Percentiles rank a stretch among this genome's conserved stretches.
Conservation (phyloP, 345 rosid genomes). For the Eucalyptus regnans region DNA sequence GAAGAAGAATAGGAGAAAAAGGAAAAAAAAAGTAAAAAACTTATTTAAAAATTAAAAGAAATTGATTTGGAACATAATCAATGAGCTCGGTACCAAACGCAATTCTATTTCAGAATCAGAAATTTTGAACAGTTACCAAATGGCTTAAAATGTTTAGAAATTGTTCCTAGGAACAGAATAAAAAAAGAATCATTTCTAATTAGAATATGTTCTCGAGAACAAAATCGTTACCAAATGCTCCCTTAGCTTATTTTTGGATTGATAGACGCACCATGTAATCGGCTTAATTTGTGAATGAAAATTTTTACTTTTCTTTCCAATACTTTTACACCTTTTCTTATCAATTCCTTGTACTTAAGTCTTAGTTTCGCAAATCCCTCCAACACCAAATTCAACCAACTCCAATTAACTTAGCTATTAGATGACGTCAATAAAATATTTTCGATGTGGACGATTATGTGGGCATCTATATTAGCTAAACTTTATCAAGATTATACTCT, state of each 20-base stretch:
- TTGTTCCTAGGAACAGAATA: no score
- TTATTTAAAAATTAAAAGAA: no score
- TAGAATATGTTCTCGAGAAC: no score
- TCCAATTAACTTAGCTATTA: background rate
- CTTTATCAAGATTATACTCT: background rate
- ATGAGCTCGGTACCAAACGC: no score
- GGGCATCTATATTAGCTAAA: background rate
- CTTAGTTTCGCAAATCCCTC: background rate
- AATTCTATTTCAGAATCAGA: no score
- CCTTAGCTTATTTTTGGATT: background rate
- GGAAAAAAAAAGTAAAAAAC: no score
- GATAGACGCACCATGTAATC: background rate
- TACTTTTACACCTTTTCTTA: background rate
- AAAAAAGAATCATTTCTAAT: no score
- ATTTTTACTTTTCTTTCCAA: background rate
- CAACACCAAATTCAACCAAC: background rate
- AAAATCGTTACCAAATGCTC: no score
- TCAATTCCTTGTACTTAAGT: background rate
- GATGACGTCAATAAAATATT: background rate
- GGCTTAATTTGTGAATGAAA: background rate
- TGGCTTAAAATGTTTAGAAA: no score
- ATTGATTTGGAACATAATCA: no score
- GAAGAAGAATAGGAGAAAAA: no score
- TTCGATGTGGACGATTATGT: background rate
- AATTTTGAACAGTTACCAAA: no score